Conservation (phyloP, 1,139 yeast genomes). For the Diutina pseudorugosa region DNA sequence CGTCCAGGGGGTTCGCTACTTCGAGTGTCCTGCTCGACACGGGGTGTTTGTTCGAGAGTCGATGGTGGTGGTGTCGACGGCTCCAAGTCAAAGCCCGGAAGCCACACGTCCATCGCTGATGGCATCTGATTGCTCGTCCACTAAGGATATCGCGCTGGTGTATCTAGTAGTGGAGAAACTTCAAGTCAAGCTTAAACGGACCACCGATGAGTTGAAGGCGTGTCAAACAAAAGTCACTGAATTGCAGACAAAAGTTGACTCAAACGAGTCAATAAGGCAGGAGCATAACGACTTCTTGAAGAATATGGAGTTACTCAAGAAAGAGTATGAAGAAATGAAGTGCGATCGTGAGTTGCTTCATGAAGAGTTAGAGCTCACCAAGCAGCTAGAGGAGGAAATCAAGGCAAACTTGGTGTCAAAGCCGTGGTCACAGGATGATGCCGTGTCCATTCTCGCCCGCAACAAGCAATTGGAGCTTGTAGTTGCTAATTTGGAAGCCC, state of each 20-base stretch:
- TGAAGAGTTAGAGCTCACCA: conserved; percentile 35
- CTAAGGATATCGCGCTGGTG: not conserved
- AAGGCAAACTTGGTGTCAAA: conserved; percentile 10
- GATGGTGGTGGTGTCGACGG: not conserved
- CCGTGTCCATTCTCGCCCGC: conserved; percentile 14
- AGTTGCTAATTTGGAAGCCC: conserved; percentile 25
- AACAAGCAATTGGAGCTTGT: conserved; percentile 27
- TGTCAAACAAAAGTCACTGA: conserved; percentile 13
- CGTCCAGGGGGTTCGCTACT: conserved; percentile 52
- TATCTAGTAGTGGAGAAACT: conserved; percentile 27
- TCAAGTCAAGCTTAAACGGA: conserved; percentile 24
- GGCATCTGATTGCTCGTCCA: not conserved
- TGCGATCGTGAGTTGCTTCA: conserved; percentile 28
- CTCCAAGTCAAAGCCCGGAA: not conserved
- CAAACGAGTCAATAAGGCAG: conserved; percentile 8
- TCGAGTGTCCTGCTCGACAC: conserved; percentile 31
- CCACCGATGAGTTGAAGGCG: conserved; percentile 18
- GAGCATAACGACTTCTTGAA: conserved; percentile 17
- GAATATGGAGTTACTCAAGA: conserved; percentile 18
- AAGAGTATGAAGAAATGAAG: conserved; percentile 24
- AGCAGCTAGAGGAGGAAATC: conserved; percentile 28
- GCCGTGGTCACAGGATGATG: conserved; percentile 10
- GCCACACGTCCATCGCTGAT: not conserved
- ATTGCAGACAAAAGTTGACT: conserved; percentile 11
- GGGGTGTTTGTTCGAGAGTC: conserved; percentile 49